Evolutionary conservation across 106 monocot genomes (phyloP).

Genomic region (Cymbidium sinense): DNA sequence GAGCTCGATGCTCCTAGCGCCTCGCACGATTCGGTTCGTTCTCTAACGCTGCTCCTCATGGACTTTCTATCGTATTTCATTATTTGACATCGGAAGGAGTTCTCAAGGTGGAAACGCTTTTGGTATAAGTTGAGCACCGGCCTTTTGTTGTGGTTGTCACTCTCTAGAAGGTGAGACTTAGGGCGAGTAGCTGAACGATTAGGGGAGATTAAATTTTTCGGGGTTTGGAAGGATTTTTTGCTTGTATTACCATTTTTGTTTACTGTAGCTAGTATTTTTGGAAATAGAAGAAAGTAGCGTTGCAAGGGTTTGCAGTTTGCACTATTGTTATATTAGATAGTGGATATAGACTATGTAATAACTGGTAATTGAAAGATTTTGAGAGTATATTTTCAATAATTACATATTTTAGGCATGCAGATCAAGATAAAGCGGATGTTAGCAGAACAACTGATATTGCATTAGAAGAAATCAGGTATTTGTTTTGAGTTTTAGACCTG

Average conservation of each 20-base stretch:
- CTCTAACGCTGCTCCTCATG: not conserved
- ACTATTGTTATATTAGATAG: not conserved
- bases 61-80: not conserved
- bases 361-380: not conserved
- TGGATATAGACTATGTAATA: not conserved
- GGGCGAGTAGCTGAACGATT: not conserved
- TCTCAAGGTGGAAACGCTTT: not conserved
- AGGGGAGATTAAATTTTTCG: not conserved
- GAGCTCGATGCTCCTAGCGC: not conserved
- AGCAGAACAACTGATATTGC: not conserved
- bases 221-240: not conserved
- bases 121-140: not conserved
- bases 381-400: not conserved
- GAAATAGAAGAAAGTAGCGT: not conserved
- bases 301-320: not conserved
- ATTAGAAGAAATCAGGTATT: not conserved
- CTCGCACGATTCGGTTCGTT: slow-evolving; percentile 6
- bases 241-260: not conserved
- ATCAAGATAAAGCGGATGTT: not conserved
- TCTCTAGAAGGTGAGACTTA: not conserved
- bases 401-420: not conserved
- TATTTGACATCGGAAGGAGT: not conserved
- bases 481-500: not conserved
- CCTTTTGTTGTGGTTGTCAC: not conserved
- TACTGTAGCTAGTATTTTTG: not conserved